Percentiles rank a stretch among this genome's conserved stretches.
Evolutionary conservation across 1,284 basidiomycete species (phyloP).

Genomic region (Cutaneotrichosporon cyanovorans): DNA sequence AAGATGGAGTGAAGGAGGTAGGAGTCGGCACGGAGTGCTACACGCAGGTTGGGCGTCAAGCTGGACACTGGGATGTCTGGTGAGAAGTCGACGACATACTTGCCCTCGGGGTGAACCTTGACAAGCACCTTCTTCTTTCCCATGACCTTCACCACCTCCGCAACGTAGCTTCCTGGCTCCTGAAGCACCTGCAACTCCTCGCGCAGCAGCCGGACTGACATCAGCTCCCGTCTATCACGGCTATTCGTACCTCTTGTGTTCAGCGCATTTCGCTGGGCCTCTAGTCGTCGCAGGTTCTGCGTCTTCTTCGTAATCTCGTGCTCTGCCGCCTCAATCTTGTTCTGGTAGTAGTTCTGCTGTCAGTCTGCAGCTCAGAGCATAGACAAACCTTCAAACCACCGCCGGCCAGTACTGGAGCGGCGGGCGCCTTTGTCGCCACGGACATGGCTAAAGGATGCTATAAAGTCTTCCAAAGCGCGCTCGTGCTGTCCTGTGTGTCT

Average conservation of each 20-base stretch:
- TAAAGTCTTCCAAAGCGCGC: too few species aligned
- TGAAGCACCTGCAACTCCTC: conserved; percentile 93
- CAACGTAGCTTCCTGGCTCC: conserved; percentile 95
- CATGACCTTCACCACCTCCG: conserved; percentile 98
- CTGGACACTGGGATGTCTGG: conserved; percentile 73
- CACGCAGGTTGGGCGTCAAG: conserved; percentile 79
- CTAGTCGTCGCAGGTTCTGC: conserved; percentile 87
- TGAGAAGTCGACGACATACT: conserved; percentile 97
- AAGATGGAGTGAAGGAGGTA: conserved; percentile 92
- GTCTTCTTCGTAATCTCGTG: conserved; percentile 92
- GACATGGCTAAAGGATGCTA: conserved; percentile 3
- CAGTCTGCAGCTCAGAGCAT: not conserved
- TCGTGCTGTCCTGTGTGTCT: too few species aligned
- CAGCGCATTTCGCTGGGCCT: conserved; percentile 92
- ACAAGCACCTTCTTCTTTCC: conserved; percentile 98
- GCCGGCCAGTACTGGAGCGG: conserved; percentile 9
- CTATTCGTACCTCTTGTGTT: conserved; percentile 85
- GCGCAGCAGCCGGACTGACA: conserved; percentile 65
- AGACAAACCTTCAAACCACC: conserved; percentile 15
- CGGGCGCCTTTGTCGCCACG: conserved; percentile 12
- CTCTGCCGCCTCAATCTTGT: conserved; percentile 90
- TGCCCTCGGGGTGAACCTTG: conserved; percentile 97
- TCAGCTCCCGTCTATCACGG: conserved; percentile 32
- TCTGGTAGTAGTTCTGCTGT: conserved; percentile 76
- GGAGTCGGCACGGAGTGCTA: conserved; percentile 91